Evolutionary conservation across 192 early-diverging fungal genomes (phyloP), one percentile per base, ranked within the genome.

Genomic region (Mortierella alpina): DNA sequence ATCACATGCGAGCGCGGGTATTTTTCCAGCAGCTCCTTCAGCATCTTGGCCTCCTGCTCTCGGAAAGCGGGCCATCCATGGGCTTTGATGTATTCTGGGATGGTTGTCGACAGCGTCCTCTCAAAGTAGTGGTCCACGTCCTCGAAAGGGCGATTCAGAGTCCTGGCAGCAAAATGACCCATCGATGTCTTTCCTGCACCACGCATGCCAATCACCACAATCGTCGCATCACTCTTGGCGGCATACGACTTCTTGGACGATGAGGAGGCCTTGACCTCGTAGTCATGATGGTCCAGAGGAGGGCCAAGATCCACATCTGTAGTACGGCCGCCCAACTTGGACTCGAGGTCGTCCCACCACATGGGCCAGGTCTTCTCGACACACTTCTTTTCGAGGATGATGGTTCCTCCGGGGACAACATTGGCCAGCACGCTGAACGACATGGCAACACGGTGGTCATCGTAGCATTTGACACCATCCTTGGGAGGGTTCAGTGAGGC

Each of bases 331-430:
- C 92, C 92, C 48, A 99, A 84, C 31, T 90, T 90, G 68, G 91
- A 88, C 55, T 94, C 93, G 11, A 99, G 86, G 50, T 93, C 91
- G 66, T 99, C 97, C 98, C 98, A 99, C 98, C 98, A 99, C 58
- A 86, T 90, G 31, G 98, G 98, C 98, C 98, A 99, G 2, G 98
- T 99, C 88, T 99, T 99, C 77, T 96, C 98, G 7, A 98, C 97
- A 80, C 98, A 99, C 73, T 96, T 93, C 82, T 96, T 96, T 83
- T 99, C 98, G 62, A 87, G 89, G 60, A 99, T 90, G 70, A 91
- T 88, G 0, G 92, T 90, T 8, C 92, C 93, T 14, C 82, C 72
- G 17, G 93, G 90, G 18, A 95, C 88, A 42, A 92, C 92, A 23
- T 88, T 93, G 14, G 92, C 91, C 47, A 99, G 83, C 1, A 98